These are phyloP conservation scores for Microstroma glucosiphilum DNA, from an alignment of 1,284 basidiomycete species.

Conservation along the genomic window DNA sequence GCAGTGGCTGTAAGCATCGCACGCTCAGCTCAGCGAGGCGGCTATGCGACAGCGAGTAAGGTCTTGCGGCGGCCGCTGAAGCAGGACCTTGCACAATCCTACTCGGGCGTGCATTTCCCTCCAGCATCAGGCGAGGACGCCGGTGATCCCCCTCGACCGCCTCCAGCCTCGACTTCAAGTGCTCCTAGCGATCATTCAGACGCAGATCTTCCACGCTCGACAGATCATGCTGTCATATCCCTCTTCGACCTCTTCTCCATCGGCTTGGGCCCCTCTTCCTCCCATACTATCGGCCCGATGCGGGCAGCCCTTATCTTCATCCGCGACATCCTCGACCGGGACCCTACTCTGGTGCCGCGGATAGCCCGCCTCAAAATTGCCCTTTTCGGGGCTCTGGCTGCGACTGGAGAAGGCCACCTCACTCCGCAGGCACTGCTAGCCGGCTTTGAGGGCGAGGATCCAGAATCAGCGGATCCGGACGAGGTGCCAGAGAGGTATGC, in stretches of 20 bases:
- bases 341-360: constrained; percentile 66
- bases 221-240: constrained; percentile 77
- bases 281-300: constrained; percentile 75
- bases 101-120: background rate
- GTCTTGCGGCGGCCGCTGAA: no score
- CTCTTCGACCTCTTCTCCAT: constrained; percentile 79
- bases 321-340: constrained; percentile 59
- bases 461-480: constrained; percentile 72
- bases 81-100: background rate
- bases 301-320: constrained; percentile 77
- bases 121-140: background rate
- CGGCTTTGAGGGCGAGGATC: constrained; percentile 69
- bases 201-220: background rate
- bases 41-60: no score
- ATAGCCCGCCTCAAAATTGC: constrained; percentile 75
- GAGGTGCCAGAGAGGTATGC: constrained; percentile 64
- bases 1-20: no score
- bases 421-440: constrained; percentile 88
- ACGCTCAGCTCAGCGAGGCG: no score
- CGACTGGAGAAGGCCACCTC: constrained; percentile 80
- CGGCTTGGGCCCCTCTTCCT: constrained; percentile 58
- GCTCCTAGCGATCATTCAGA: background rate
- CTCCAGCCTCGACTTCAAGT: background rate
- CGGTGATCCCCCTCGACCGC: background rate
- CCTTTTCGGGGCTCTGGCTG: constrained; percentile 61